Percentiles rank a stretch among this genome's conserved stretches.
These are phyloP conservation scores for baker's yeast (Saccharomyces cerevisiae) DNA, from an alignment of 805 yeast genomes.

Conservation along the genomic window DNA sequence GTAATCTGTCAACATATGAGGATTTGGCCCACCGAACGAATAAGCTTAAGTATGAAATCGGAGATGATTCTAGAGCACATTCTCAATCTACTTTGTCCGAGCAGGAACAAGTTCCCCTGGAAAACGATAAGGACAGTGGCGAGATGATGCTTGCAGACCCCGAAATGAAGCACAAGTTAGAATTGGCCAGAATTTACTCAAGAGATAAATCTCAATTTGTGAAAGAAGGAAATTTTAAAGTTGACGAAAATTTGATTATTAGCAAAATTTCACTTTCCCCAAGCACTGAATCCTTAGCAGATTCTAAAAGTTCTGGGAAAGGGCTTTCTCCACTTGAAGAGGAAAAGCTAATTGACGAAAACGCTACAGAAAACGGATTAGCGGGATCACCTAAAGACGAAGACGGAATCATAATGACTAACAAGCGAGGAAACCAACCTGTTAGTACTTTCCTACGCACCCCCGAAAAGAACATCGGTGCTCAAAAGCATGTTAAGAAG, in stretches of 20 bases:
- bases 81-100: neutral
- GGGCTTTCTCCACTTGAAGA: neutral
- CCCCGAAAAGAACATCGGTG: slow-evolving; percentile 44
- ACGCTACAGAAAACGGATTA: neutral
- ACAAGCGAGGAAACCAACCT: neutral
- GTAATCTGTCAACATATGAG: slow-evolving; percentile 37
- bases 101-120: slow-evolving; percentile 2
- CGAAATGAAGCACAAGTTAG: slow-evolving; percentile 21
- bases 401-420: slow-evolving; percentile 5
- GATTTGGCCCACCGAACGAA: slow-evolving; percentile 54
- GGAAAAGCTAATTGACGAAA: neutral
- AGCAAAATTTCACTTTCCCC: slow-evolving; percentile 24
- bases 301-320: neutral
- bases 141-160: slow-evolving; percentile 5
- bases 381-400: slow-evolving; percentile 4
- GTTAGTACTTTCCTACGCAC: slow-evolving; percentile 12
- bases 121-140: neutral
- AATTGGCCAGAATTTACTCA: slow-evolving; percentile 24
- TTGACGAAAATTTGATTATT: slow-evolving; percentile 26
- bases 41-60: neutral
- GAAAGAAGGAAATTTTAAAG: slow-evolving; percentile 28
- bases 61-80: neutral
- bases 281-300: slow-evolving; percentile 2
- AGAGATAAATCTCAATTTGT: slow-evolving; percentile 29
- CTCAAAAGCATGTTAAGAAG: slow-evolving; percentile 59